phyloP scores from a whole-genome alignment of 163 green algal species.

The Scenedesmus sp. region DNA sequence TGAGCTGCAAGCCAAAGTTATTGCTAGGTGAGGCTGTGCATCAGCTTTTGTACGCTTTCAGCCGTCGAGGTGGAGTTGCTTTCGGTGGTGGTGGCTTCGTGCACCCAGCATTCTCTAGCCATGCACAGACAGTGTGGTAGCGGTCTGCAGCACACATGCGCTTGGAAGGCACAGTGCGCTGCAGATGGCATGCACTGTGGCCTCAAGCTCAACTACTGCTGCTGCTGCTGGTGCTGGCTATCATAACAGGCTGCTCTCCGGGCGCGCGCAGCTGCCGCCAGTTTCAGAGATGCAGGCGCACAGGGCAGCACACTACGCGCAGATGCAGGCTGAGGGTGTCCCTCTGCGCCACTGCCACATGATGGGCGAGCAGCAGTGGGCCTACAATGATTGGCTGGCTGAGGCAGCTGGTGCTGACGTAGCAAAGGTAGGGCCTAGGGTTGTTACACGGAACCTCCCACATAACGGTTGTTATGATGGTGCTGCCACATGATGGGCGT shows the following conservation, averaged over 20 bases:
- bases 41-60: too few species aligned
- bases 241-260: slow-evolving; percentile 21
- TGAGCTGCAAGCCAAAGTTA: slow-evolving; percentile 36
- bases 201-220: neutral
- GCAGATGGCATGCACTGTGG: neutral
- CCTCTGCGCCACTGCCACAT: slow-evolving; percentile 33
- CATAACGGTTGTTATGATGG: neutral
- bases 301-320: neutral
- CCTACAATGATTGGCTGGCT: slow-evolving; percentile 32
- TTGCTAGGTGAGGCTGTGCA: slow-evolving; percentile 19
- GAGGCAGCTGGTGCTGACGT: slow-evolving; percentile 16
- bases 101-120: too few species aligned
- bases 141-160: neutral
- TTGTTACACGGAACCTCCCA: too few species aligned
- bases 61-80: too few species aligned
- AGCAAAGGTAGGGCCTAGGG: neutral
- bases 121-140: neutral
- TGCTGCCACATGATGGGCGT: slow-evolving; percentile 33
- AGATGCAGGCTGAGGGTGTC: neutral
- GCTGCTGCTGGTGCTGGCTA: neutral
- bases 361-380: slow-evolving; percentile 44
- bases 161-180: too few species aligned
- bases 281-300: slow-evolving; percentile 2
- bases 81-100: too few species aligned
- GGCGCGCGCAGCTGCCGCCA: neutral